These are phyloP conservation scores for Aschersonia sp. DNA, from an alignment of 2,329 filamentous ascomycete species.

Conservation along the genomic window DNA sequence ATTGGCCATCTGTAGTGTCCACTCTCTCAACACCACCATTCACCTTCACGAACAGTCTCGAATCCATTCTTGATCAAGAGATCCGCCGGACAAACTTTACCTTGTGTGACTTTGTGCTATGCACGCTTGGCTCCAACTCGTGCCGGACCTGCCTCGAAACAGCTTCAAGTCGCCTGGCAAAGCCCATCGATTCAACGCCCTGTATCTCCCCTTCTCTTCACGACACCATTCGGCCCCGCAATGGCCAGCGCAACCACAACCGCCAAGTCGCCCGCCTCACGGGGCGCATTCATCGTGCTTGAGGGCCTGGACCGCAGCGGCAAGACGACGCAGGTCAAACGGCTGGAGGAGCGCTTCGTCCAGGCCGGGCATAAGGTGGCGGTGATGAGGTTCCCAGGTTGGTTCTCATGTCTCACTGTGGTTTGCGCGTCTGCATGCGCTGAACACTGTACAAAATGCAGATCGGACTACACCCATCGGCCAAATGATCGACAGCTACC, in stretches of 20 bases:
- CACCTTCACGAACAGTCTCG: too few species aligned
- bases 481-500: constrained; percentile 72
- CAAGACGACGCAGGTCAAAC: constrained; percentile 78
- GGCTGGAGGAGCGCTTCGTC: constrained; percentile 42
- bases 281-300: constrained; percentile 67
- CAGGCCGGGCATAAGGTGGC: constrained; percentile 33
- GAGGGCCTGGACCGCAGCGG: constrained; percentile 84
- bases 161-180: too few species aligned
- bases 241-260: background rate
- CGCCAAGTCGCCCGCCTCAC: background rate
- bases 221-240: background rate
- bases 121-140: too few species aligned
- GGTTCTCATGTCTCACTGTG: constrained; percentile 9
- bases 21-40: too few species aligned
- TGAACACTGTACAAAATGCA: constrained; percentile 16
- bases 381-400: constrained; percentile 44
- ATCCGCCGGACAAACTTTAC: too few species aligned
- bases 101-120: too few species aligned
- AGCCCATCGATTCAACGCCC: too few species aligned
- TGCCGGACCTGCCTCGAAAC: too few species aligned
- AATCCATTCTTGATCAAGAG: too few species aligned
- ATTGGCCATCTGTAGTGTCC: too few species aligned
- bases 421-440: background rate
- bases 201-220: background rate
- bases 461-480: constrained; percentile 76